phyloP scores from a whole-genome alignment of 1,284 basidiomycete genomes.

The Erythrobasidium hasegawianum region DNA sequence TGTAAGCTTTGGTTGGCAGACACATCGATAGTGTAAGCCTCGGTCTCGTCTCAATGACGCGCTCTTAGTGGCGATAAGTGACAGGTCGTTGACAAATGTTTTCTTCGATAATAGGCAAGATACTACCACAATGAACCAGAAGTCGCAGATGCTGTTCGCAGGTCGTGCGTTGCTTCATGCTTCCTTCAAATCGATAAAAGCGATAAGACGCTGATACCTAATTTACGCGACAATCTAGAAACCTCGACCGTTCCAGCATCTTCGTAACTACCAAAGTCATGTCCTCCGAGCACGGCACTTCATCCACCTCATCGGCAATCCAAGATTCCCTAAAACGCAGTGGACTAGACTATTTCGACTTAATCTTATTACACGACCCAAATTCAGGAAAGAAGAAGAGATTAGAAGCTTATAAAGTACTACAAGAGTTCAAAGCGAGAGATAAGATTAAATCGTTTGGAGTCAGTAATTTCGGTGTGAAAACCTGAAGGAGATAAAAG shows the following conservation, averaged over 20 bases:
- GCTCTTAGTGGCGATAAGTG: neutral
- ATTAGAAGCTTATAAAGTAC: conserved; percentile 35
- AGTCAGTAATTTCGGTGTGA: conserved; percentile 38
- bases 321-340: conserved; percentile 2
- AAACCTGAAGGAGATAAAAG: conserved; percentile 37
- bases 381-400: conserved; percentile 35
- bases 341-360: conserved; percentile 34
- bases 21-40: conserved; percentile 22
- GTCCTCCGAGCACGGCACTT: conserved; percentile 25
- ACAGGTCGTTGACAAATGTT: neutral
- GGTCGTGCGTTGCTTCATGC: conserved; percentile 9
- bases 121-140: conserved; percentile 28
- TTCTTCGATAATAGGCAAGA: conserved; percentile 6
- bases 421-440: conserved; percentile 22
- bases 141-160: conserved; percentile 24
- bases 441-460: conserved; percentile 36
- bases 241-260: conserved; percentile 1
- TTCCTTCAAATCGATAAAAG: neutral
- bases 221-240: neutral
- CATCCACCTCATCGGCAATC: conserved; percentile 16
- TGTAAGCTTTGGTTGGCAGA: neutral
- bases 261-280: conserved; percentile 31
- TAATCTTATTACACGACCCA: conserved; percentile 37
- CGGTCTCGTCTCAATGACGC: neutral
- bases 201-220: neutral